A percentile compares a stretch with the other conserved stretches of the same genome.
phyloP scores from a whole-genome alignment of 2,329 filamentous ascomycete genomes.

The Hypoxylon sp. region DNA sequence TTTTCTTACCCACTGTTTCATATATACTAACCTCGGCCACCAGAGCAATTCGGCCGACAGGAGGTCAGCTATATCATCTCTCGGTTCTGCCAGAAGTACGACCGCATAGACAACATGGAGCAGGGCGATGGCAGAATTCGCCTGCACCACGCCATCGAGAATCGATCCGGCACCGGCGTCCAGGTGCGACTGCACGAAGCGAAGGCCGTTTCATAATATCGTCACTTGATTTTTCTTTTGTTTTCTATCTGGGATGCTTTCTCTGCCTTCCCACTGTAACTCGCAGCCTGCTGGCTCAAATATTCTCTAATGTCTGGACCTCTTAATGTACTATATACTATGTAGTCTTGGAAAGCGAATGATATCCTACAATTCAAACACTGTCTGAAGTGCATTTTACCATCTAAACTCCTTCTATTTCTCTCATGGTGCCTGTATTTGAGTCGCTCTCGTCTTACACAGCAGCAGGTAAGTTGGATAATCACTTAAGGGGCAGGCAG shows the following conservation, averaged over 20 bases:
- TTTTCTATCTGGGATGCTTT: background rate
- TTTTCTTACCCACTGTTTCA: background rate
- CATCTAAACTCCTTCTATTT: background rate
- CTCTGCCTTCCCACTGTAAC: too few relatives aligned
- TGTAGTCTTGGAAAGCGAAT: background rate
- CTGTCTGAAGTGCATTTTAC: background rate
- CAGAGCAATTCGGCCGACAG: conserved; percentile 40
- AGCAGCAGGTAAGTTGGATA: background rate
- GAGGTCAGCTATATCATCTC: conserved; percentile 40
- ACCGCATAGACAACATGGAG: conserved; percentile 43
- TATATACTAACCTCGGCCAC: background rate
- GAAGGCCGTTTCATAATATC: conserved; percentile 7
- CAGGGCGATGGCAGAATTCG: conserved; percentile 39
- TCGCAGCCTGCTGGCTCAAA: background rate
- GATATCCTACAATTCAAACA: background rate
- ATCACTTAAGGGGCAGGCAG: too few relatives aligned
- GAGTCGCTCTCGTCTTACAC: too few relatives aligned
- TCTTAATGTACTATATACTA: background rate
- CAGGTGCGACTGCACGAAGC: conserved; percentile 46
- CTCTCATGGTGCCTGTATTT: background rate
- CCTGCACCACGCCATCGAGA: conserved; percentile 42
- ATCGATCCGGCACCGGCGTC: conserved; percentile 46
- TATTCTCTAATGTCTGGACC: conserved; percentile 18
- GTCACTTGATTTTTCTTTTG: background rate
- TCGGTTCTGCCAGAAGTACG: conserved; percentile 41